Evolutionary conservation across 495 filamentous ascomycete species (phyloP).

Genomic region (Cenococcum geophilum): DNA sequence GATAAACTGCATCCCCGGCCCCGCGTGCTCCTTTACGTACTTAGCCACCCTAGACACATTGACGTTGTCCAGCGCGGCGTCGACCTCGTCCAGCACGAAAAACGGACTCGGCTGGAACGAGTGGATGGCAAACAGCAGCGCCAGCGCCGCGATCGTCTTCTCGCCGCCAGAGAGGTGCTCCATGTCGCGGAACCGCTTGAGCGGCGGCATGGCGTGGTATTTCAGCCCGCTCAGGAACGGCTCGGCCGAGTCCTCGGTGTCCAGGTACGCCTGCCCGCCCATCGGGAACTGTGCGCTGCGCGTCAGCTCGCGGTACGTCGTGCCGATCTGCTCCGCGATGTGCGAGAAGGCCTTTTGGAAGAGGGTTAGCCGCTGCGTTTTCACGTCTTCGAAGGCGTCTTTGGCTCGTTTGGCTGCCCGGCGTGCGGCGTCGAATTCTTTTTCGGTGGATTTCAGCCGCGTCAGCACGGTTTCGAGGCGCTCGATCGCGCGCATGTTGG

Average conservation of each 20-base stretch:
- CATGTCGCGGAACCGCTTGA: conserved; percentile 99
- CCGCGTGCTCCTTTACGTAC: conserved; percentile 89
- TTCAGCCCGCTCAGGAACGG: conserved; percentile 93
- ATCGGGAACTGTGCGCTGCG: conserved; percentile 75
- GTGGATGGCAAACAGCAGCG: conserved; percentile 92
- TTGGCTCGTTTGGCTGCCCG: conserved; percentile 64
- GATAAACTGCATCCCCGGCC: conserved; percentile 98
- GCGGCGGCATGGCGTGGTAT: conserved; percentile 96
- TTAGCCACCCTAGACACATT: conserved; percentile 93
- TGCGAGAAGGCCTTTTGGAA: conserved; percentile 94
- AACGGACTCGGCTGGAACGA: conserved; percentile 90
- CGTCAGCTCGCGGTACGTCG: conserved; percentile 93
- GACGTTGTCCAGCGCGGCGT: conserved; percentile 92
- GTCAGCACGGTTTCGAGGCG: conserved; percentile 80
- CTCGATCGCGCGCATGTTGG: conserved; percentile 92
- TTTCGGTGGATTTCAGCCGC: conserved; percentile 76
- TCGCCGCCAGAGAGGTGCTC: conserved; percentile 95
- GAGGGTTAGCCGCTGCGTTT: conserved; percentile 74
- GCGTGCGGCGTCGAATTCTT: conserved; percentile 81
- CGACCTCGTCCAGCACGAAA: conserved; percentile 97
- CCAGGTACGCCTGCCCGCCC: conserved; percentile 91
- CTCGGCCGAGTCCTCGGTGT: conserved; percentile 81
- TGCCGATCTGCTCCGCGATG: conserved; percentile 88
- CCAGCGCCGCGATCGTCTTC: conserved; percentile 97
- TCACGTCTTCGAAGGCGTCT: conserved; percentile 74